These are phyloP conservation scores for Priceomyces fermenticarens DNA, from an alignment of 805 yeast species.

Conservation along the genomic window DNA sequence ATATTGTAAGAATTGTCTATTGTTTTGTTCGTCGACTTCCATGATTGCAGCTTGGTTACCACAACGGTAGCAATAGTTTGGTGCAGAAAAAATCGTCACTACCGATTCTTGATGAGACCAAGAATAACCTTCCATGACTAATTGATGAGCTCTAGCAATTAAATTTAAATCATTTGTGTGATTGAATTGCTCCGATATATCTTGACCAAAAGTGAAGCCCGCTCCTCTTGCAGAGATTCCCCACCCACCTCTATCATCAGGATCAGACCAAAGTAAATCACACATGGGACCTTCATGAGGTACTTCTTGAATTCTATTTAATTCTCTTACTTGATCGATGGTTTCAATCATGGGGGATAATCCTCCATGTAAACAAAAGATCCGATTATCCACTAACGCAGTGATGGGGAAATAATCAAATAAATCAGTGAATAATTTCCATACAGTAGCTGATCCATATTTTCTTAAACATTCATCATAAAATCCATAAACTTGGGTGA, in stretches of 20 bases:
- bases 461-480: constrained; percentile 94
- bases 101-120: constrained; percentile 95
- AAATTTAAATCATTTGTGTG: constrained; percentile 82
- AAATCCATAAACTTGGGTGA: constrained; percentile 94
- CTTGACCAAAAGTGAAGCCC: constrained; percentile 96
- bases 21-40: constrained; percentile 95
- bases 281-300: constrained; percentile 99
- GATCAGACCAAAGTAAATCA: constrained; percentile 94
- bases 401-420: constrained; percentile 93
- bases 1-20: constrained; percentile 88
- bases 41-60: constrained; percentile 97
- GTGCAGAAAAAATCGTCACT: constrained; percentile 92
- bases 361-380: constrained; percentile 93
- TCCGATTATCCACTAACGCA: constrained; percentile 85
- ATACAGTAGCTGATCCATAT: constrained; percentile 88
- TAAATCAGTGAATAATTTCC: constrained; percentile 89
- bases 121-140: constrained; percentile 95
- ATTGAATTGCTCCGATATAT: constrained; percentile 89
- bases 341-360: constrained; percentile 92
- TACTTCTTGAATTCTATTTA: constrained; percentile 91
- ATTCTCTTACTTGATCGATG: constrained; percentile 85
- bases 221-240: constrained; percentile 98
- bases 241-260: constrained; percentile 98
- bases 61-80: constrained; percentile 95
- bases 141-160: constrained; percentile 93